phyloP scores from a whole-genome alignment of 805 yeast species.

The Ogataea neopini region DNA sequence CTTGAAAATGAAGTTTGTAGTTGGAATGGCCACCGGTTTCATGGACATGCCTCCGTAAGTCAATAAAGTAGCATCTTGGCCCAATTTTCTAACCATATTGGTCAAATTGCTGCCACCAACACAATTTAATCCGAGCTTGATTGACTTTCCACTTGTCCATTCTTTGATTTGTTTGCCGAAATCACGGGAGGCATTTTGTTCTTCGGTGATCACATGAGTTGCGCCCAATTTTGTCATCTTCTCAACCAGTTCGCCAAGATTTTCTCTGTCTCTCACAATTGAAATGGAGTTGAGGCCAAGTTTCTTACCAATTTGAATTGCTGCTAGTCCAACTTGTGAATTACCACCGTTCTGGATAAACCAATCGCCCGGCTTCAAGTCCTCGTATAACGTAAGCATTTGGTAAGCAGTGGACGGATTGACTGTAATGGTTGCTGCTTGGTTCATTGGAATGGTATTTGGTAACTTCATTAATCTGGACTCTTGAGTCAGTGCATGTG shows the following conservation, averaged over 20 bases:
- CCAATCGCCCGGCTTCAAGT: constrained; percentile 76
- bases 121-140: constrained; percentile 84
- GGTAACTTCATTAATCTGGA: constrained; percentile 59
- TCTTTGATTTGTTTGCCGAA: constrained; percentile 60
- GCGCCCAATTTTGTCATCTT: constrained; percentile 75
- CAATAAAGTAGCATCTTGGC: constrained; percentile 70
- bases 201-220: constrained; percentile 85
- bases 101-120: constrained; percentile 90
- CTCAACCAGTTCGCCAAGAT: constrained; percentile 57
- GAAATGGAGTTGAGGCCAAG: constrained; percentile 82
- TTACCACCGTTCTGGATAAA: constrained; percentile 95
- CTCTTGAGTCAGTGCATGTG: constrained; percentile 61
- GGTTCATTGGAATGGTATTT: constrained; percentile 50
- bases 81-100: constrained; percentile 79
- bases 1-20: constrained; percentile 86
- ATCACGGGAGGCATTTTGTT: constrained; percentile 69
- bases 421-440: constrained; percentile 88
- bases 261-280: constrained; percentile 83
- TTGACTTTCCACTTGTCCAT: constrained; percentile 51
- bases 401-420: constrained; percentile 93
- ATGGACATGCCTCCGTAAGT: constrained; percentile 98
- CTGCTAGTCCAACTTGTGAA: constrained; percentile 91
- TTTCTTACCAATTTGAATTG: constrained; percentile 79
- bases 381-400: constrained; percentile 71
- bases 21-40: constrained; percentile 91